Conservation (phyloP, 768 basidiomycete species). For the Tylopilus rubrobrunneus region DNA sequence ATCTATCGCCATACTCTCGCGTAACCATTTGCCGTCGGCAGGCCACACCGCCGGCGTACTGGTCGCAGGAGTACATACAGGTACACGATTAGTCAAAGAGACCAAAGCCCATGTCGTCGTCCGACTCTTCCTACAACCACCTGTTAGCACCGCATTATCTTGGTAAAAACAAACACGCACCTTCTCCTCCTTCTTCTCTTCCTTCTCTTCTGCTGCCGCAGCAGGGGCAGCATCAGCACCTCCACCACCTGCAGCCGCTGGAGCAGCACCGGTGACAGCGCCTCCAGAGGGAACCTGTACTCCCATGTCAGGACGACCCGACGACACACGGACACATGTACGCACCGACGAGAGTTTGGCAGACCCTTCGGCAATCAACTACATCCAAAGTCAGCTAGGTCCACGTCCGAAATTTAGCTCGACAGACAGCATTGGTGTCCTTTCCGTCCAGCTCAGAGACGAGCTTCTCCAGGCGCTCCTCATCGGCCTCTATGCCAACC, state of each 20-base stretch:
- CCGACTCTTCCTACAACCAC: slow-evolving; percentile 73
- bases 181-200: slow-evolving; percentile 89
- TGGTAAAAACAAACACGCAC: slow-evolving; percentile 19
- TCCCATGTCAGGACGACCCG: slow-evolving; percentile 3
- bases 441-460: slow-evolving; percentile 91
- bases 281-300: slow-evolving; percentile 86
- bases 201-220: slow-evolving; percentile 72
- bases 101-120: slow-evolving; percentile 99
- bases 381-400: neutral
- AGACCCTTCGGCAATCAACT: slow-evolving; percentile 92
- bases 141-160: neutral
- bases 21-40: slow-evolving; percentile 27
- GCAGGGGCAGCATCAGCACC: slow-evolving; percentile 46
- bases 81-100: slow-evolving; percentile 75
- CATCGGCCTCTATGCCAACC: slow-evolving; percentile 88
- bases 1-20: slow-evolving; percentile 7
- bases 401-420: neutral
- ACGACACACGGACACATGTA: slow-evolving; percentile 10
- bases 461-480: slow-evolving; percentile 74
- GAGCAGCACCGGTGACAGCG: slow-evolving; percentile 53
- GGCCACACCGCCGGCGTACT: slow-evolving; percentile 18
- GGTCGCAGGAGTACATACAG: neutral
- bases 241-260: slow-evolving; percentile 45
- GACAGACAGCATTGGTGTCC: slow-evolving; percentile 71
- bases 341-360: slow-evolving; percentile 91